phyloP scores from a whole-genome alignment of 331 rosid species.

The Quercus lobata region DNA sequence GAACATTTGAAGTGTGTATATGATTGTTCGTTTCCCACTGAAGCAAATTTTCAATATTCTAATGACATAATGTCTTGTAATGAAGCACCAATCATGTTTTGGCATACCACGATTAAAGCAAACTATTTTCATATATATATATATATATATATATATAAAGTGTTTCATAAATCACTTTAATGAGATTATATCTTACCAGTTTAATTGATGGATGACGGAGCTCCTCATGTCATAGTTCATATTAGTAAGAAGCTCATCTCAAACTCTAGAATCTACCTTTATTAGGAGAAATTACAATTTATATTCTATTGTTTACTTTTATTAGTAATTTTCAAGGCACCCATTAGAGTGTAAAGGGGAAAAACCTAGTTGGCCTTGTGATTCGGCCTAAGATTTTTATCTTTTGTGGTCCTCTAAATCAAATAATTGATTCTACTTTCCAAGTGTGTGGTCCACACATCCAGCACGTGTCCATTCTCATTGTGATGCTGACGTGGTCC shows the following conservation, averaged over 20 bases:
- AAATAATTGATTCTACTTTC: slow-evolving; percentile 46
- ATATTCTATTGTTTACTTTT: neutral
- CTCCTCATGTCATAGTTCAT: neutral
- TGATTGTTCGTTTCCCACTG: neutral
- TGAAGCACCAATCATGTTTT: neutral
- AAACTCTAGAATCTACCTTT: slow-evolving; percentile 4
- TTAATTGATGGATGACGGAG: too few species aligned
- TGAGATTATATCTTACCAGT: too few species aligned
- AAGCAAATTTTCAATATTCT: too few species aligned
- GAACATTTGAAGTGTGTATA: neutral
- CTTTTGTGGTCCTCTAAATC: slow-evolving; percentile 20
- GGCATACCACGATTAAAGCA: neutral
- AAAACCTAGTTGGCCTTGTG: slow-evolving; percentile 35
- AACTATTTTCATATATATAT: too few species aligned
- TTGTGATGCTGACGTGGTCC: slow-evolving; percentile 28
- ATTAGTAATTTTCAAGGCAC: neutral
- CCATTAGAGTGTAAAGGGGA: slow-evolving; percentile 21
- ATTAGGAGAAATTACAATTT: neutral
- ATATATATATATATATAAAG: too few species aligned
- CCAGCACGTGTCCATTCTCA: slow-evolving; percentile 31
- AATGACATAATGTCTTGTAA: neutral
- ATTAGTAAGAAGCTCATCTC: neutral
- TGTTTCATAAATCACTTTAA: too few species aligned
- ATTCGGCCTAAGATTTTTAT: slow-evolving; percentile 35
- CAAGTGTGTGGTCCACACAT: slow-evolving; percentile 33